Percentiles rank a stretch among this genome's conserved stretches.
These are phyloP conservation scores for Microdochium trichocladiopsis DNA, from an alignment of 2,329 filamentous ascomycete genomes.

Conservation along the genomic window DNA sequence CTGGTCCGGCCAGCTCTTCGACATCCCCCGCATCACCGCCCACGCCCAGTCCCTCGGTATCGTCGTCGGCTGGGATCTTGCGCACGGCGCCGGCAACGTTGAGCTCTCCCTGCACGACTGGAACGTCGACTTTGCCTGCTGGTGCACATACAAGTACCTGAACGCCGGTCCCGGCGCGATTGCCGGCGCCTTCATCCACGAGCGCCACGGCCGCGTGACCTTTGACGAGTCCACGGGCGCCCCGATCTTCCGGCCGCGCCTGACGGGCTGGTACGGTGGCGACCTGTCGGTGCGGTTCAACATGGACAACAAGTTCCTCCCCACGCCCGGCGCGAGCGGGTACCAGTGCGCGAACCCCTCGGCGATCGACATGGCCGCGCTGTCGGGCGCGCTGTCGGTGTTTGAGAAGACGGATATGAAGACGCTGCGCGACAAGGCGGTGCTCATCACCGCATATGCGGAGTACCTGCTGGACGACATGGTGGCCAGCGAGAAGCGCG, in stretches of 20 bases:
- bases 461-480: slow-evolving; percentile 55
- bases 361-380: slow-evolving; percentile 68
- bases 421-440: slow-evolving; percentile 61
- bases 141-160: slow-evolving; percentile 94
- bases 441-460: slow-evolving; percentile 70
- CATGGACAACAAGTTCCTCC: slow-evolving; percentile 77
- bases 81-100: slow-evolving; percentile 81
- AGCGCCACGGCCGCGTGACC: slow-evolving; percentile 55
- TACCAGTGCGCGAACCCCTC: slow-evolving; percentile 84
- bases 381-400: slow-evolving; percentile 65
- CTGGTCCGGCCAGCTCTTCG: slow-evolving; percentile 84
- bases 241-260: slow-evolving; percentile 52
- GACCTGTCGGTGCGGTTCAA: slow-evolving; percentile 70
- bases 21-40: slow-evolving; percentile 72
- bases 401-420: slow-evolving; percentile 67
- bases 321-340: slow-evolving; percentile 70
- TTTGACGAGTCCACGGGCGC: slow-evolving; percentile 37
- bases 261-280: slow-evolving; percentile 83
- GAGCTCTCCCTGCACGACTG: slow-evolving; percentile 75
- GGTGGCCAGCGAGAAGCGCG: slow-evolving; percentile 15
- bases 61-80: slow-evolving; percentile 79
- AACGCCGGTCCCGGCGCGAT: slow-evolving; percentile 81
- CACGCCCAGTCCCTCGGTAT: slow-evolving; percentile 68
- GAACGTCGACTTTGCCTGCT: slow-evolving; percentile 85
- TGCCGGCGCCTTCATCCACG: slow-evolving; percentile 74